Evolutionary conservation across 1,284 basidiomycete species (phyloP), one percentile per base, ranked within the genome.

Genomic region (Cutaneotrichosporon cyanovorans): DNA sequence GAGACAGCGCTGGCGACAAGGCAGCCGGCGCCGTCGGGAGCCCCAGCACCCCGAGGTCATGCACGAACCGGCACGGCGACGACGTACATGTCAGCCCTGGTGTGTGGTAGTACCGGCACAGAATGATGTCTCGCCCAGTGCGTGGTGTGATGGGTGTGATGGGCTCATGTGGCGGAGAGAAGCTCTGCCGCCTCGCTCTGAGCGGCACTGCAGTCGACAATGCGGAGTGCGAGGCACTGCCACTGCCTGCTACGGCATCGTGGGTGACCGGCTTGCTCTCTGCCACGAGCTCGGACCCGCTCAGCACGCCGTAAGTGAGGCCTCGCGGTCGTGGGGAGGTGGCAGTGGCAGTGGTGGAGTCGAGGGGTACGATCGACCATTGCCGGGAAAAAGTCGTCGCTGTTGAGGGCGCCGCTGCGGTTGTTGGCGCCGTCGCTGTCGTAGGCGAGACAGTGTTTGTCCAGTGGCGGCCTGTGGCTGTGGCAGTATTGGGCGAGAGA

Each of bases 101-200:
- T 6, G 66, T 71, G 52, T 69, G 72, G 51, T 70, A 72, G 56
- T 68, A 72, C 45, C 66, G 57, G 49, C 72, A 73, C 14, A 71
- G 57, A 37, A 73, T 69, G 59, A 71, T 44, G 25, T 53, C 48
- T 35, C 20, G 16, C 62, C n/a, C n/a, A n/a, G 68, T 30, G 9
- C 23, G 11, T 9, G 34, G 18, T 9, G 31, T 21, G 11, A 20
- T 31, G 7, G 34, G 19, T 10, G 16, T 32, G 41, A 14, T 9
- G 14, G n/a, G 25, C 20, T 11, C 10, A 23, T 38, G n/a, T n/a
- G n/a, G n/a, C n/a, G n/a, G n/a, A n/a, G n/a, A n/a, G n/a, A n/a
- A n/a, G n/a, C n/a, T n/a, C n/a, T n/a, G n/a, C n/a, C n/a, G n/a
- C n/a, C n/a, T n/a, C n/a, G n/a, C n/a, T n/a, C n/a, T n/a, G n/a